A percentile compares a stretch with the other conserved stretches of the same genome.
phyloP scores from a whole-genome alignment of 139 green algal species.

The Closterium sp. region DNA sequence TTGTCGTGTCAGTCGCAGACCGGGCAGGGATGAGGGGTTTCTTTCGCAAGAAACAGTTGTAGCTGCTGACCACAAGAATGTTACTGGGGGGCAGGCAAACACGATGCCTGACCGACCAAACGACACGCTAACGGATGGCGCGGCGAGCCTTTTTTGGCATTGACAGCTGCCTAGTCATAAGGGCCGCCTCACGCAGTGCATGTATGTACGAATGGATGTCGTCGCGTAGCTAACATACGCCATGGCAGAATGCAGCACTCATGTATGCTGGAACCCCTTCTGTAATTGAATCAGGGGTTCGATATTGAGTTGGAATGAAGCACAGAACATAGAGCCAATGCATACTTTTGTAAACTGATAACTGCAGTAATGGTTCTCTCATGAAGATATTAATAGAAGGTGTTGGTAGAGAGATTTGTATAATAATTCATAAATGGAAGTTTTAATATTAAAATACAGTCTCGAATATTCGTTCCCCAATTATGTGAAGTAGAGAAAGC shows the following conservation, averaged over 20 bases:
- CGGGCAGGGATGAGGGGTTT: not conserved
- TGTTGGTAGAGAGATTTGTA: too few relatives aligned
- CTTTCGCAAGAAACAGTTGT: not conserved
- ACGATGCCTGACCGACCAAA: not conserved
- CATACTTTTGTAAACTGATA: too few relatives aligned
- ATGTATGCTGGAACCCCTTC: not conserved
- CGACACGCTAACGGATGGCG: not conserved
- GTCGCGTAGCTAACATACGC: not conserved
- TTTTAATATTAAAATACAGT: too few relatives aligned
- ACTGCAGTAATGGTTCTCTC: too few relatives aligned
- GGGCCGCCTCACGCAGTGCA: not conserved
- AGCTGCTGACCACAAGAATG: not conserved
- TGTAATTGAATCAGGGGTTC: too few relatives aligned
- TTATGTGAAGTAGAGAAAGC: too few relatives aligned
- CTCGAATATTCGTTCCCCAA: too few relatives aligned
- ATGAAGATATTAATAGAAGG: too few relatives aligned
- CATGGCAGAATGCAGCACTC: not conserved
- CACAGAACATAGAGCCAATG: too few relatives aligned
- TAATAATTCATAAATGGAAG: too few relatives aligned
- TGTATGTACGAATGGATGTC: not conserved
- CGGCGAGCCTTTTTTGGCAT: not conserved
- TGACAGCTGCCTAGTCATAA: not conserved
- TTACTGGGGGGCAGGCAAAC: not conserved
- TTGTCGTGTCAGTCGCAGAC: not conserved
- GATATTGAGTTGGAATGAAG: too few relatives aligned